Percentiles rank a stretch among this genome's conserved stretches.
Conservation (phyloP, 176 grass and related monocot species). For the Carex scoparia region DNA sequence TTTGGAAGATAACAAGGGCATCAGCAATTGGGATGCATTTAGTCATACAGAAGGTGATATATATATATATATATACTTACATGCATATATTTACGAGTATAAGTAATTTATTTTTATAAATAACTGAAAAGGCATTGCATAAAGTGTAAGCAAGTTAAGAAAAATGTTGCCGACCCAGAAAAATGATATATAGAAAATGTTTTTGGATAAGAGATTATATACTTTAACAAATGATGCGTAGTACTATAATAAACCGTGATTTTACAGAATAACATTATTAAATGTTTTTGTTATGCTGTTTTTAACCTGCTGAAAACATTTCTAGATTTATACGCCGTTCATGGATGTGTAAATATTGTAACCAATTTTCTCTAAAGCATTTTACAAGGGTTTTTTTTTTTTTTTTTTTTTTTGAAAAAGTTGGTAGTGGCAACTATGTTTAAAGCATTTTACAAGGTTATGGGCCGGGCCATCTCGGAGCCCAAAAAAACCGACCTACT, state of each 20-base stretch:
- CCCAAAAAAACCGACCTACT: neutral
- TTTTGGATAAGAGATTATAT: neutral
- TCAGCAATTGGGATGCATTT: constrained; percentile 86
- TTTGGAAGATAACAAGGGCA: constrained; percentile 63
- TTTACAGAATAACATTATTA: neutral
- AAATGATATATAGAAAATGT: neutral
- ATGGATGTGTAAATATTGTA: neutral
- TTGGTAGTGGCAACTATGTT: too few relatives aligned
- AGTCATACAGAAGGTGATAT: constrained; percentile 41
- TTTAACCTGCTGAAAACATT: neutral
- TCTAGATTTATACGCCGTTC: neutral
- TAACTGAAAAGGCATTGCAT: neutral
- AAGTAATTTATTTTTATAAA: neutral
- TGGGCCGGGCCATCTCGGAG: neutral
- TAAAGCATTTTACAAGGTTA: neutral
- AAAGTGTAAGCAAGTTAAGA: neutral
- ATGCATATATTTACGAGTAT: too few relatives aligned
- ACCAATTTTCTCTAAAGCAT: neutral
- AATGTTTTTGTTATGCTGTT: neutral
- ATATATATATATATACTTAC: too few relatives aligned
- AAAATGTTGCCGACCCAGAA: neutral
- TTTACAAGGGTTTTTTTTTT: neutral
- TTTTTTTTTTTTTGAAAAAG: too few relatives aligned
- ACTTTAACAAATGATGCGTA: neutral
- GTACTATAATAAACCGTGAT: neutral